phyloP scores from a whole-genome alignment of 176 grass and related monocot genomes.

The Hyparrhenia diplandra region DNA sequence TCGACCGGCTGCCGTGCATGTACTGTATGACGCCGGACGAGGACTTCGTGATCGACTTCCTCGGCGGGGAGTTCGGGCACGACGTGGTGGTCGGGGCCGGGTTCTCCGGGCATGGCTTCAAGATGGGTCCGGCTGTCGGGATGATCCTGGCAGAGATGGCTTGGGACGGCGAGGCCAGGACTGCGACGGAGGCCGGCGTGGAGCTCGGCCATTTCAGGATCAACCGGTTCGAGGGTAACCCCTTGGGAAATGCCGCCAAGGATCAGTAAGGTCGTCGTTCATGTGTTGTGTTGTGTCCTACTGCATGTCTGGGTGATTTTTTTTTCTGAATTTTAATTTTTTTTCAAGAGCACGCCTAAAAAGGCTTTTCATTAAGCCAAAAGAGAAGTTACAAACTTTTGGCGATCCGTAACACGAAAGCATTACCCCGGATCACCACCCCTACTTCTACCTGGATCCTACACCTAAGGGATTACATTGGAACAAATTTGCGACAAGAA shows the following conservation, averaged over 20 bases:
- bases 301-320: too few species aligned
- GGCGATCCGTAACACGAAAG: too few species aligned
- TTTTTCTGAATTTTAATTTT: too few species aligned
- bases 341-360: too few species aligned
- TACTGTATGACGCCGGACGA: constrained; percentile 76
- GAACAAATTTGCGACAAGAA: too few species aligned
- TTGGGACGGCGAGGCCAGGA: constrained; percentile 25
- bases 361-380: too few species aligned
- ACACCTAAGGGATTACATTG: too few species aligned
- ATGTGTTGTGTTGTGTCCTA: too few species aligned
- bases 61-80: constrained; percentile 45
- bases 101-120: constrained; percentile 73
- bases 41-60: constrained; percentile 72
- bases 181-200: constrained; percentile 16
- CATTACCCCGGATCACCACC: too few species aligned
- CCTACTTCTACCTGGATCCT: too few species aligned
- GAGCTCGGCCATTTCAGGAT: constrained; percentile 44
- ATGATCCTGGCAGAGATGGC: constrained; percentile 64
- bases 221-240: constrained; percentile 18
- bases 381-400: too few species aligned
- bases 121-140: constrained; percentile 49
- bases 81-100: constrained; percentile 56
- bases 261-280: background rate
- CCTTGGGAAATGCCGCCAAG: background rate
- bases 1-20: constrained; percentile 51